Evolutionary conservation across 345 rosid species (phyloP), one percentile per base, ranked within the genome.

Genomic region (Litchi chinensis): DNA sequence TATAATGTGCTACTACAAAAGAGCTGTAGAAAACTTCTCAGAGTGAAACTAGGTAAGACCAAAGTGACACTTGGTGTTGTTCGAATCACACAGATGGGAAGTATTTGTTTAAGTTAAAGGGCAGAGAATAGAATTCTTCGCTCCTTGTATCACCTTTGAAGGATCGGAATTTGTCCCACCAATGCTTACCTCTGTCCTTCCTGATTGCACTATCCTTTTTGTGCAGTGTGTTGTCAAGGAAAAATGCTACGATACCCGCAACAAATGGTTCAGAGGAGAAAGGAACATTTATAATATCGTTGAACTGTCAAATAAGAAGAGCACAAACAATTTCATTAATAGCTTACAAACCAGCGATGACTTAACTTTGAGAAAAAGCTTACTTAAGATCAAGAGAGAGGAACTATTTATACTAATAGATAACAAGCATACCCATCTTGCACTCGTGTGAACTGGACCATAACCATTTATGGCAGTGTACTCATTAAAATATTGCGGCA

Each of bases 401-500:
- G 10, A 21, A 77, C 0, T 74, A 15, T 19, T 46, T 15, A 7
- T 59, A 68, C 37, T 32, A 32, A 32, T 68, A 65, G 16, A 44
- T 78, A 54, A 18, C 63, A 77, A 71, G 70, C 83, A 71, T 94
- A 94, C 99, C 98, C 98, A 96, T 93, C 97, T 90, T 57, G 85
- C 92, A 24, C 83, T 48, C 0, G 95, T 91, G 85, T 94, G 92
- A 66, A 94, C 97, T 0, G 98, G 99, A 68, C 97, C 99, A 74
- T 82, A 94, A 46, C 97, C 91, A 22, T 90, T 90, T 19, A 94
- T 87, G 68, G 94, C 97, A 60, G 94, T 91, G 83, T 92, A 92
- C 84, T 94, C 98, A 0, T 94, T 96, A 84, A 96, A 96, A 84
- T 96, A 94, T 65, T 94, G 98, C 15, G 98, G 95, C 78, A 96